Evolutionary conservation across 1,284 basidiomycete species (phyloP), one percentile per base, ranked within the genome.

Genomic region (Dichomitus squalens): DNA sequence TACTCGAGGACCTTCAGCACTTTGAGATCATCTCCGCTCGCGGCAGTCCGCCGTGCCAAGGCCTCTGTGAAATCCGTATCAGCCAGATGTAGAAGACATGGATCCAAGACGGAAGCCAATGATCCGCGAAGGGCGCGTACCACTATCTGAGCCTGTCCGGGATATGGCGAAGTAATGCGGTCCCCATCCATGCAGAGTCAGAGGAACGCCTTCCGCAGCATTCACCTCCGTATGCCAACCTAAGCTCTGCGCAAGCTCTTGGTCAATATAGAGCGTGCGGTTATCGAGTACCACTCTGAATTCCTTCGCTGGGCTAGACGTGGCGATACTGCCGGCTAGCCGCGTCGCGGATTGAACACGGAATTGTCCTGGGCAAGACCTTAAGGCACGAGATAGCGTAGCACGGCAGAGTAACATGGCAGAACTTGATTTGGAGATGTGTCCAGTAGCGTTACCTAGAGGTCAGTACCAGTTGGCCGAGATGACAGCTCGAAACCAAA

Each of bases 201-300:
- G 49, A 0, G 62, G 36, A 4, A 64, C 55, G 9, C 65, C 57
- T 7, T 59, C 44, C 1, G 21, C 48, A 12, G 33, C 16, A 7
- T 23, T 8, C 12, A n/a, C n/a, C 16, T 29, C 49, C 36, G 60
- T 27, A 3, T 39, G 56, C 68, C 66, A 69, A 11, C 65, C 66
- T 1, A 69, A 61, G 9, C 64, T 65, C 36, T 66, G 64, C 7
- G 65, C 68, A 7, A 69, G 49, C 1, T 48, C 38, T 46, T 63
- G 56, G 47, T 66, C 61, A 29, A 68, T 36, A 43, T 68, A 69
- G 31, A 69, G 52, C 12, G 67, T 69, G 7, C 57, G 60, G 55
- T 64, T 64, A 50, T 69, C 68, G 23, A 69, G 57, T 7, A 63
- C 47, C 23, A 68, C 66, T 48, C 59, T 65, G 64, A 64, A 68